These are phyloP conservation scores for Spiraea crenata DNA, from an alignment of 331 rosid species.

Conservation along the genomic window DNA sequence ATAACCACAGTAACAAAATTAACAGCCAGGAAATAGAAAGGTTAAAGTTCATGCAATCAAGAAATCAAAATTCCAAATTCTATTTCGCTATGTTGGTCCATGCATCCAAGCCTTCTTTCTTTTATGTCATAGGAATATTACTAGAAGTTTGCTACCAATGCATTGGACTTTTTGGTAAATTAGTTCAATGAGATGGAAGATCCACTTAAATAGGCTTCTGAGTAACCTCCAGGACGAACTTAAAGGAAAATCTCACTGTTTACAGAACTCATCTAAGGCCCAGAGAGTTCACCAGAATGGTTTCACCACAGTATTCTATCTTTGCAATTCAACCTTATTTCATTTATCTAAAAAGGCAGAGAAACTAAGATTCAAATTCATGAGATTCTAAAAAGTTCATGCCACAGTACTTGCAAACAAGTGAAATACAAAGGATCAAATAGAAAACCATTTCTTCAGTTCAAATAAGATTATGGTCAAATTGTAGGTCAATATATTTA, in stretches of 20 bases:
- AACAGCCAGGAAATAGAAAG: constrained; percentile 13
- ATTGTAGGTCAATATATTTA: not conserved
- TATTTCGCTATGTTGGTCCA: not conserved
- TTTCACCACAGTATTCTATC: not conserved
- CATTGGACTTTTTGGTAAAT: constrained; percentile 14
- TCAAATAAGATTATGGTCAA: not conserved
- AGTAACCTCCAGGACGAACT: not conserved
- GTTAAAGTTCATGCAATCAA: not conserved
- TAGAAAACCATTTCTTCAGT: not conserved
- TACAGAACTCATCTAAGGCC: not conserved
- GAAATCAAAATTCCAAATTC: not conserved
- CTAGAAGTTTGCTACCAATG: not conserved
- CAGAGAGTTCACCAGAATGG: not conserved
- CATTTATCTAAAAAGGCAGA: not conserved
- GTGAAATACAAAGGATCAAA: not conserved
- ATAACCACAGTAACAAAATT: constrained; percentile 15
- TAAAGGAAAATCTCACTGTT: not conserved
- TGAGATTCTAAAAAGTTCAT: not conserved
- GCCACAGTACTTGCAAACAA: not conserved
- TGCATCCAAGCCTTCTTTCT: not conserved
- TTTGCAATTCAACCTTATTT: not conserved
- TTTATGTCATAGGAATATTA: not conserved
- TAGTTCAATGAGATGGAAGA: constrained; percentile 16
- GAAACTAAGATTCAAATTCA: not conserved
- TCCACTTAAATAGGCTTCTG: constrained; percentile 5